Base-by-base conservation (phyloP, 371 early-diverging fungal species). In the Mortierella sp. region DNA sequence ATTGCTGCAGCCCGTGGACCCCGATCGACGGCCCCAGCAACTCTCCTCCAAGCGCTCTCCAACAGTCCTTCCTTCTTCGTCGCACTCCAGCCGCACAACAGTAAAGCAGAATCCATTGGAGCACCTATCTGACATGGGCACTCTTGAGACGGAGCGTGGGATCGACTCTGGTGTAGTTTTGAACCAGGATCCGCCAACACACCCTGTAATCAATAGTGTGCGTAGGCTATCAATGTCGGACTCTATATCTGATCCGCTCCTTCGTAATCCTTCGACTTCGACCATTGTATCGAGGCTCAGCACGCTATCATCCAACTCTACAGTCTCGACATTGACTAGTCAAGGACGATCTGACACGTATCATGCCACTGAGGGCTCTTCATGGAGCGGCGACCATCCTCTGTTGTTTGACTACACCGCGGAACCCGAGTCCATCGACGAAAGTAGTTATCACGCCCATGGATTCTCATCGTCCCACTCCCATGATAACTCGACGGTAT, bases 301-400 rank as follows among this genome's bases (percentile, higher is more conserved):
- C n/a, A 67, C 26, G 1, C 34, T 75, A 21, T 78, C 78, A 6
- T 53, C 55, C 11, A 71, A 77, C 16, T 64, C 69, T 16, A 34
- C 70, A 10, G 53, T 51, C 13, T 40, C 44, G 0, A 43, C 69
- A 21, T 53, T 54, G 13, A 21, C 59, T 9, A 26, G 11, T 14
- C 59, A 61, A 55, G 72, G 37, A 26, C 43, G 51, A 37, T 19
- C 74, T 13, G 76, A 81, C 28, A 54, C 70, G 48, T 55, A 54
- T 21, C 48, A 43, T 31, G 80, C 67, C 11, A 44, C 50, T 0
- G 78, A 70, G 28, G 74, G 76, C 10, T 46, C 71, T 24, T 61
- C 69, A 0, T 86, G 86, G 86, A 74, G 73, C n/a, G 81, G 85
- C 6, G 73, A 51, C 26, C 86, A 86, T 31, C 86, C 86, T 8